These are phyloP conservation scores for Quercus lobata DNA, from an alignment of 331 rosid species.

Conservation along the genomic window DNA sequence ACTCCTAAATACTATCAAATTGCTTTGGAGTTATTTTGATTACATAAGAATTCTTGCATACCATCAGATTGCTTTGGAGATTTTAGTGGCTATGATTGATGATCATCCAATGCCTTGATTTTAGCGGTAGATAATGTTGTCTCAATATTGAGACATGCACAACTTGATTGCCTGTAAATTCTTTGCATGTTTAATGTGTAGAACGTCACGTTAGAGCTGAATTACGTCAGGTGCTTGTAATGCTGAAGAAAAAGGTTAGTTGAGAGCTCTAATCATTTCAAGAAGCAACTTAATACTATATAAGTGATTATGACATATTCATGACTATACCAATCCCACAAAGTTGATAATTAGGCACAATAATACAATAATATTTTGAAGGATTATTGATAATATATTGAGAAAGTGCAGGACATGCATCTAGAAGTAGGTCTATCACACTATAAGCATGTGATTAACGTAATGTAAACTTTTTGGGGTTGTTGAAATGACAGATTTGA, in stretches of 20 bases:
- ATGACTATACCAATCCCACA: background rate
- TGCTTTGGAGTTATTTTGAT: too few species aligned
- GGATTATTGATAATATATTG: background rate
- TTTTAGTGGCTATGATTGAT: too few species aligned
- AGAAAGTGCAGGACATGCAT: background rate
- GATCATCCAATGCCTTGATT: too few species aligned
- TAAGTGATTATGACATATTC: background rate
- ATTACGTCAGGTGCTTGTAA: background rate
- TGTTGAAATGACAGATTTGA: constrained; percentile 15
- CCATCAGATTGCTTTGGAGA: too few species aligned
- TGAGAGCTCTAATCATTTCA: background rate
- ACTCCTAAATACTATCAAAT: too few species aligned
- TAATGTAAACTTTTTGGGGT: background rate
- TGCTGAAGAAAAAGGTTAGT: background rate
- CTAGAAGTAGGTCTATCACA: constrained; percentile 13
- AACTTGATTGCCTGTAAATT: background rate
- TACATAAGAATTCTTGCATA: too few species aligned
- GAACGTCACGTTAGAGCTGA: background rate
- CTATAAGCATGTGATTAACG: constrained; percentile 9
- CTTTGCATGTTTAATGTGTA: background rate
- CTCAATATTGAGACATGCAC: background rate
- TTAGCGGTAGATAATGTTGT: too few species aligned
- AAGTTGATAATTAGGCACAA: background rate
- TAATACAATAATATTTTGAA: background rate
- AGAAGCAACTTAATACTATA: background rate